Conservation (phyloP, 768 basidiomycete genomes). For the Pisolithus albus region DNA sequence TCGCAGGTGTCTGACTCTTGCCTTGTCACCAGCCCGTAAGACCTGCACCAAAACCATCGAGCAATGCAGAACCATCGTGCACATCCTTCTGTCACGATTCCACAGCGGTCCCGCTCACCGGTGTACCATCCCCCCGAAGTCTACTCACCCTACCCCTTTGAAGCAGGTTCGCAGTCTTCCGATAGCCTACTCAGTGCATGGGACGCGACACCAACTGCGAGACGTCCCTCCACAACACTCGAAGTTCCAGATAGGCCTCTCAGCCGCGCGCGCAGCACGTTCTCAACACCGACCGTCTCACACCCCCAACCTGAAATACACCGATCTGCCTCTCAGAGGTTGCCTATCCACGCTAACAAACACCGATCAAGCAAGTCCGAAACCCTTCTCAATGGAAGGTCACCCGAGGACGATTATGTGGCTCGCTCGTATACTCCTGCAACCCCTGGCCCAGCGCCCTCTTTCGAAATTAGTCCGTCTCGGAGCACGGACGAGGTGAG, state of each 20-base stretch:
- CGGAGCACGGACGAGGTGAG: conserved; percentile 28
- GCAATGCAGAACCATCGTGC: conserved; percentile 26
- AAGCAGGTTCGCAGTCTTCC: conserved; percentile 17
- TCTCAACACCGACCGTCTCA: conserved; percentile 24
- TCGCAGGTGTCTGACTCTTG: background rate
- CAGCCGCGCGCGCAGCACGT: conserved; percentile 35
- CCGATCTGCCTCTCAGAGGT: conserved; percentile 37
- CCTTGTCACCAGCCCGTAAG: background rate
- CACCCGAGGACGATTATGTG: conserved; percentile 10
- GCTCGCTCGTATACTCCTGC: conserved; percentile 30
- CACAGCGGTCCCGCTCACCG: conserved; percentile 29
- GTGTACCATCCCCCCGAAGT: conserved; percentile 22
- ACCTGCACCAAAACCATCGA: background rate
- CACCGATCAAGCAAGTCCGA: conserved; percentile 39
- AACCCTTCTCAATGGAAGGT: conserved; percentile 12
- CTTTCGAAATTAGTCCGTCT: conserved; percentile 22
- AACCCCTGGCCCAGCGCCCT: conserved; percentile 29
- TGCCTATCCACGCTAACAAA: conserved; percentile 20
- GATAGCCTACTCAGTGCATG: conserved; percentile 27
- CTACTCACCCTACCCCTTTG: conserved; percentile 27
- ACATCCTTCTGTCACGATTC: conserved; percentile 34
- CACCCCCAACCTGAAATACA: conserved; percentile 51
- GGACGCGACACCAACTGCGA: conserved; percentile 25
- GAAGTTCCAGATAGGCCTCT: conserved; percentile 20
- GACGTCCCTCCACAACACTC: conserved; percentile 16